Base-by-base conservation (phyloP, 768 basidiomycete species). In the Boletus pseudo-olivaceus region DNA sequence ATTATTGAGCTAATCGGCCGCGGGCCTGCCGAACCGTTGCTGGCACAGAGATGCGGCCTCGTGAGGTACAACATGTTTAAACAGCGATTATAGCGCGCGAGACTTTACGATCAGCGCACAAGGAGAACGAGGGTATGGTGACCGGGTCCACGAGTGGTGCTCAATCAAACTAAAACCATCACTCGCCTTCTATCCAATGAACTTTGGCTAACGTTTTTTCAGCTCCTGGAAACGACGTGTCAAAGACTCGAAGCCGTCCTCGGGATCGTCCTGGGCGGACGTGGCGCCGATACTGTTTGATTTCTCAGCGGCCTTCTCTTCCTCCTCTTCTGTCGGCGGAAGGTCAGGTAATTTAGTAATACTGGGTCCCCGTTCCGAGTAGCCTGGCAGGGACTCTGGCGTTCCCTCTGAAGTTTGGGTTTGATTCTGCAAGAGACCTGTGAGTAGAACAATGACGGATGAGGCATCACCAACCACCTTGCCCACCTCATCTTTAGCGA, bases 221-320 rank as follows among this genome's bases (percentile, higher is more conserved):
- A 97, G 72, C 29, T 83, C 87, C 56, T 88, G 91, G 64, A 97
- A 96, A 53, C 94, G 83, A 68, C 81, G 83, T 47, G 86, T 75
- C 47, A 97, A 75, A 20, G 82, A 76, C 37, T 88, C 87, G 62
- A 93, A 90, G 53, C 88, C 87, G 61, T 93, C 85, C 65, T 82
- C 80, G 47, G 70, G 65, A 38, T 63, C 53, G 37, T 66, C 59
- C 30, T 60, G 61, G 7, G 52, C 41, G 34, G 58, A 23, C 23
- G 56, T 52, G 2, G 11, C 23, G 29, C 5, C 53, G n/a, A n/a
- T 35, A 44, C 34, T 42, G 27, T 54, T 37, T 33, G 56, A 27
- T 46, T 45, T 49, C 47, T 54, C 46, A 34, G 40, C 38, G 52
- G 49, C 32, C 58, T 63, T 73, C 45, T 73, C 73, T 42, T 70